Conservation (phyloP, 495 filamentous ascomycete species). For the Penicillium canescens region DNA sequence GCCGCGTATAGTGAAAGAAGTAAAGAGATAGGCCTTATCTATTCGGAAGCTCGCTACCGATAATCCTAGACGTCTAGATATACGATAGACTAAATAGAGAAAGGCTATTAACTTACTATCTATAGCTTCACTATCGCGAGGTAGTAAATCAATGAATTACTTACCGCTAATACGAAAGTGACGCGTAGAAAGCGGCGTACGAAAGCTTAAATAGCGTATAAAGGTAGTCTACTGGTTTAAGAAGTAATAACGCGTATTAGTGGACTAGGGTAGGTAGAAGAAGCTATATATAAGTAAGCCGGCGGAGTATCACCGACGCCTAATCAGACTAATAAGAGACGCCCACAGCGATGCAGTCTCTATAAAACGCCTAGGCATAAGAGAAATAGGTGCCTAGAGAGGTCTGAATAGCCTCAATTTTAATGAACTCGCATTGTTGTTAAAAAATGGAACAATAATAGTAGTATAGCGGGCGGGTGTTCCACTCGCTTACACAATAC, state of each 20-base stretch:
- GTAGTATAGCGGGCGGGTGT: too few species aligned
- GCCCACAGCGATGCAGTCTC: not conserved
- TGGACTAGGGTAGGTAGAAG: not conserved
- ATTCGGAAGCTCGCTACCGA: not conserved
- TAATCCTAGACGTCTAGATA: not conserved
- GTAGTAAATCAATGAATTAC: not conserved
- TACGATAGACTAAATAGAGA: not conserved
- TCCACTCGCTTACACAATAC: too few species aligned
- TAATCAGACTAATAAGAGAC: not conserved
- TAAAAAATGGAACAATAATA: not conserved
- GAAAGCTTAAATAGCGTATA: not conserved
- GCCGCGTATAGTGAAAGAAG: not conserved
- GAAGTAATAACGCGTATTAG: not conserved
- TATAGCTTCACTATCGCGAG: not conserved
- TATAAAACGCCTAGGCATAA: too few species aligned
- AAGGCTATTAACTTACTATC: not conserved
- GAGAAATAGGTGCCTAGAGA: not conserved
- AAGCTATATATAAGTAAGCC: not conserved
- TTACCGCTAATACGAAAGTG: not conserved
- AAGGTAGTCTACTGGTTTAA: not conserved
- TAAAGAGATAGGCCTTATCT: not conserved
- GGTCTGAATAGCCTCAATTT: not conserved
- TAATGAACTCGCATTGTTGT: not conserved
- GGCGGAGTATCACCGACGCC: not conserved
- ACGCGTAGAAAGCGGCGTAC: not conserved